A percentile compares a stretch with the other conserved stretches of the same genome.
Conservation (phyloP, 2,329 filamentous ascomycete genomes). For the Sporothrix pallida region DNA sequence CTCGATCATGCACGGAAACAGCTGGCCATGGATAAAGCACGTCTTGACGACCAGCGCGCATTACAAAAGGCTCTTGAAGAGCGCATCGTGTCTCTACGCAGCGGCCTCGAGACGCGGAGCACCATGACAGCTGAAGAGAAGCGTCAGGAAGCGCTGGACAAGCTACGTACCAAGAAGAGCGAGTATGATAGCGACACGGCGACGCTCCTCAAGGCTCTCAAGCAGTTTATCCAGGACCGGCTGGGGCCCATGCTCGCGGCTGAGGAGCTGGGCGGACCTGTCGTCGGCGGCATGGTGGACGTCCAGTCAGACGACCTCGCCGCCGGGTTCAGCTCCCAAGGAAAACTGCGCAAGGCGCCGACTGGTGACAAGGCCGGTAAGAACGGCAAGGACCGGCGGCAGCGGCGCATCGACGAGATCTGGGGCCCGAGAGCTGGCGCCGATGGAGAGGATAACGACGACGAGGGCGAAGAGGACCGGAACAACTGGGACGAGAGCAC, state of each 20-base stretch:
- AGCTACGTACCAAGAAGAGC: constrained; percentile 64
- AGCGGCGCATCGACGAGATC: constrained; percentile 68
- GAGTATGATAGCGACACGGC: constrained; percentile 66
- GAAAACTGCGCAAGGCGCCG: constrained; percentile 56
- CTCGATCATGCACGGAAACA: constrained; percentile 51
- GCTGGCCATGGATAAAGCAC: constrained; percentile 58
- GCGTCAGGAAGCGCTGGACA: constrained; percentile 65
- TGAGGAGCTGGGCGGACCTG: constrained; percentile 81
- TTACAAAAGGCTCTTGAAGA: constrained; percentile 60
- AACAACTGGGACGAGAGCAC: constrained; percentile 53
- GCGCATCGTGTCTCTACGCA: constrained; percentile 64
- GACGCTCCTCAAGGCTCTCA: constrained; percentile 66
- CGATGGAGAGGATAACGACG: background rate
- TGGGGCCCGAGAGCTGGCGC: constrained; percentile 52
- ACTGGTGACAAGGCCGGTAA: constrained; percentile 59
- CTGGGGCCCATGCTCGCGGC: constrained; percentile 79
- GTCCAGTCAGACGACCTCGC: constrained; percentile 64
- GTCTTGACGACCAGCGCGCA: constrained; percentile 60
- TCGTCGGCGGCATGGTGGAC: constrained; percentile 76
- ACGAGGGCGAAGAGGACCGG: constrained; percentile 32
- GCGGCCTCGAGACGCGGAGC: constrained; percentile 59
- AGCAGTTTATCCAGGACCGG: constrained; percentile 71
- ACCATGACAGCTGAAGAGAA: constrained; percentile 66
- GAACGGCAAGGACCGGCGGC: constrained; percentile 53
- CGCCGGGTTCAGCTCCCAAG: constrained; percentile 65